Conservation (phyloP, 192 early-diverging fungal species). For the Lobosporangium transversale region DNA sequence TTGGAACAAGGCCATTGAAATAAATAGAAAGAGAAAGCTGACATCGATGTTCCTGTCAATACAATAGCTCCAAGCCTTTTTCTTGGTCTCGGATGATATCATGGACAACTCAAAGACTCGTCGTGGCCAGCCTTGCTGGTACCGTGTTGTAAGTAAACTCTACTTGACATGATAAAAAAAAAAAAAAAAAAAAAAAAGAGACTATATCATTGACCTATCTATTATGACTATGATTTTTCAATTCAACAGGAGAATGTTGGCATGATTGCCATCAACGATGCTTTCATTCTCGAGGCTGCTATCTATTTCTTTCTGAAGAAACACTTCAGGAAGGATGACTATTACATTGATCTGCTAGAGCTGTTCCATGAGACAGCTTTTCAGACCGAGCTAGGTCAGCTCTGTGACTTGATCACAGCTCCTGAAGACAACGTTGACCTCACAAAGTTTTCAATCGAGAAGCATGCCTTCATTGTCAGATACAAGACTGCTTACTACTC, state of each 20-base stretch:
- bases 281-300: conserved; percentile 90
- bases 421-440: conserved; percentile 96
- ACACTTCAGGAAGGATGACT: conserved; percentile 86
- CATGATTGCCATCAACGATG: conserved; percentile 95
- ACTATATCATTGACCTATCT: too few relatives aligned
- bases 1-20: too few relatives aligned
- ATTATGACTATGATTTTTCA: too few relatives aligned
- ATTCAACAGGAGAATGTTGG: conserved; percentile 81
- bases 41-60: too few relatives aligned
- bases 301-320: conserved; percentile 96
- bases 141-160: conserved; percentile 64
- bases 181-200: too few relatives aligned
- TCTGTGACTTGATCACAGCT: conserved; percentile 98
- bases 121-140: conserved; percentile 98
- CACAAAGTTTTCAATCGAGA: conserved; percentile 88
- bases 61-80: conserved; percentile 93
- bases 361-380: conserved; percentile 96
- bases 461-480: conserved; percentile 95
- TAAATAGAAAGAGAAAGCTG: too few relatives aligned
- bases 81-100: conserved; percentile 98
- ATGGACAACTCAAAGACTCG: conserved; percentile 97
- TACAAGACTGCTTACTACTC: conserved; percentile 99
- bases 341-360: conserved; percentile 93
- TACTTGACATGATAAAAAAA: not conserved
- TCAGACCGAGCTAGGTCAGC: conserved; percentile 97